Conservation (phyloP, 2,329 filamentous ascomycete species). For the Emmonsiellopsis sp. region DNA sequence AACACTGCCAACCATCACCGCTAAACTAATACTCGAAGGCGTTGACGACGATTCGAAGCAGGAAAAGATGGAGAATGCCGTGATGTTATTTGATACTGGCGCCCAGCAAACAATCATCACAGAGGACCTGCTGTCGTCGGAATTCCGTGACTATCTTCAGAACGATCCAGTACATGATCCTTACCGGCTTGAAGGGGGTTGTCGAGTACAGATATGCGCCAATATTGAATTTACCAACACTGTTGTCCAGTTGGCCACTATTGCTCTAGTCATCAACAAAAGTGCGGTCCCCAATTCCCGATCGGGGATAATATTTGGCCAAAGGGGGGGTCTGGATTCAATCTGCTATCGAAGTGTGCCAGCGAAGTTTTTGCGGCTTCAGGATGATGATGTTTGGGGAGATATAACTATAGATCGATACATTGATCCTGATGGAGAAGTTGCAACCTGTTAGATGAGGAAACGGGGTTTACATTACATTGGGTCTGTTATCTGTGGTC, state of each 20-base stretch:
- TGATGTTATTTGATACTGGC: not conserved
- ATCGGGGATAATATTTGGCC: not conserved
- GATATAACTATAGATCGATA: not conserved
- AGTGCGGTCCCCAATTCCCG: not conserved
- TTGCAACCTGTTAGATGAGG: not conserved
- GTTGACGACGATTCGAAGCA: not conserved
- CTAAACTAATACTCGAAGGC: not conserved
- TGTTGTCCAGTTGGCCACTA: not conserved
- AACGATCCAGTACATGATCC: not conserved
- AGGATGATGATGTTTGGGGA: not conserved
- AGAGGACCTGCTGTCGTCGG: not conserved
- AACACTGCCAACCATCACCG: not conserved
- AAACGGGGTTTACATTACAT: too few relatives aligned
- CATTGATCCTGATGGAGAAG: not conserved
- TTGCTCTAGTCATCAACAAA: not conserved
- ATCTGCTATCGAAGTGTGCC: not conserved
- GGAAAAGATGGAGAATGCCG: not conserved
- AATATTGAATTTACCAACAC: not conserved
- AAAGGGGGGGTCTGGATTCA: not conserved
- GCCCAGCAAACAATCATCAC: not conserved
- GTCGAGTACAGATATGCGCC: not conserved
- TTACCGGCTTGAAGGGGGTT: not conserved
- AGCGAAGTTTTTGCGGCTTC: not conserved
- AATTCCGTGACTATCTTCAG: not conserved
- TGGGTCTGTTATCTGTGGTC: too few relatives aligned